These are phyloP conservation scores for Gastrodia elata DNA, from an alignment of 106 monocot genomes.

Conservation along the genomic window DNA sequence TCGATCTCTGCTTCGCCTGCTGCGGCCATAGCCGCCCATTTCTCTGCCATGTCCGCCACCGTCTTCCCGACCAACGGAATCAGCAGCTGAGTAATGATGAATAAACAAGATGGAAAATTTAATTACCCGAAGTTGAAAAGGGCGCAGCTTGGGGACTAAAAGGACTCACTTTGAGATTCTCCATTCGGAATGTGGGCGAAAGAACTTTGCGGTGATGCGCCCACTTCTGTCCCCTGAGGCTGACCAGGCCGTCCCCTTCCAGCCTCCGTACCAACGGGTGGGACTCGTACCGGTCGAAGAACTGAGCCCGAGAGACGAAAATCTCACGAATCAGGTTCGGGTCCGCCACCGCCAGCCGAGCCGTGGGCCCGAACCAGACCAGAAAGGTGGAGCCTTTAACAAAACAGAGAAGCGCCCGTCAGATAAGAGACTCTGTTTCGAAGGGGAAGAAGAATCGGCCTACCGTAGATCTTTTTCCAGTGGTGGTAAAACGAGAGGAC, in stretches of 20 bases:
- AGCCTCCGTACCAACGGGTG: constrained; percentile 81
- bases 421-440: not conserved
- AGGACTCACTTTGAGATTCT: constrained; percentile 60
- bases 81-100: constrained; percentile 29
- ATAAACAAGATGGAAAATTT: not conserved
- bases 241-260: constrained; percentile 77
- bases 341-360: constrained; percentile 61
- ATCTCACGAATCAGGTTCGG: constrained; percentile 88
- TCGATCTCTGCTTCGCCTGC: constrained; percentile 64
- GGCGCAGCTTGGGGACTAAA: not conserved
- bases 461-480: constrained; percentile 94
- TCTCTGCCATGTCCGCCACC: constrained; percentile 51
- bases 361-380: constrained; percentile 81
- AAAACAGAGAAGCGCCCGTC: constrained; percentile 6
- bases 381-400: constrained; percentile 71
- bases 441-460: not conserved
- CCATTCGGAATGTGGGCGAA: constrained; percentile 75
- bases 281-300: constrained; percentile 83
- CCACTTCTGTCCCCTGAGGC: constrained; percentile 82
- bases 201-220: constrained; percentile 70
- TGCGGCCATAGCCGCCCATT: constrained; percentile 26
- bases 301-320: constrained; percentile 52
- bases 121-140: not conserved
- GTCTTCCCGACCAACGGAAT: constrained; percentile 56
- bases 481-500: constrained; percentile 86